Conservation (phyloP, 2,329 filamentous ascomycete species). For the Pseudogymnoascus sp. region DNA sequence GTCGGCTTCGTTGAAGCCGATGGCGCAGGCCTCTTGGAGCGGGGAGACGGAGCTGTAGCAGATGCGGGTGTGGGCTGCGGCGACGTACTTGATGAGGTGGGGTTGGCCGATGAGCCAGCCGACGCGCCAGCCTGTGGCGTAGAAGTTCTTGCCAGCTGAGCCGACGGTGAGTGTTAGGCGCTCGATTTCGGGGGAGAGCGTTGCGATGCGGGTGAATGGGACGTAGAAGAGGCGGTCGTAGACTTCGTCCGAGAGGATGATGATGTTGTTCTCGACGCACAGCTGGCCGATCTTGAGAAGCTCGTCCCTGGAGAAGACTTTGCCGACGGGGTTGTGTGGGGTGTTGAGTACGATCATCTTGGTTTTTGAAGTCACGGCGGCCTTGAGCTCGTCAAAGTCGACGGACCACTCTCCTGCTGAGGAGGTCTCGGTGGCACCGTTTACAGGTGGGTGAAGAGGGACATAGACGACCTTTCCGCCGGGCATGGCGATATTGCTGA, state of each 20-base stretch:
- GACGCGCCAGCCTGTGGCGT: conserved; percentile 93
- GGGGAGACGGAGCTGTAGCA: conserved; percentile 93
- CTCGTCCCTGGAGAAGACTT: conserved; percentile 81
- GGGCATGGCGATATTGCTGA: conserved; percentile 97
- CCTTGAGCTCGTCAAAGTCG: conserved; percentile 73
- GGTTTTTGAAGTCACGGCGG: conserved; percentile 73
- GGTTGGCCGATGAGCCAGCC: conserved; percentile 87
- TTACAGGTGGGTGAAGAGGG: conserved; percentile 79
- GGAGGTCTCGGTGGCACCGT: conserved; percentile 70
- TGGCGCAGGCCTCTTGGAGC: conserved; percentile 85
- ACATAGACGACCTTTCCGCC: conserved; percentile 93
- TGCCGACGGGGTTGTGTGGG: conserved; percentile 89
- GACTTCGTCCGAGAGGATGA: conserved; percentile 87
- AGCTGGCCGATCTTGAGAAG: conserved; percentile 77
- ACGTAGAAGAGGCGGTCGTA: conserved; percentile 95
- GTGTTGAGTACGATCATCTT: conserved; percentile 94
- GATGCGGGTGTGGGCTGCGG: conserved; percentile 88
- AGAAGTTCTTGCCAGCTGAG: conserved; percentile 96
- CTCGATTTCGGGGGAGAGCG: conserved; percentile 82
- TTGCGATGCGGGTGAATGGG: conserved; percentile 87
- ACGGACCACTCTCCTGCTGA: conserved; percentile 84
- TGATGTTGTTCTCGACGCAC: conserved; percentile 85
- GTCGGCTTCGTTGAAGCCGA: conserved; percentile 89
- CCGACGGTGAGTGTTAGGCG: conserved; percentile 86
- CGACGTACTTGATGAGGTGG: conserved; percentile 82